Evolutionary conservation across 352 stramenopile genomes (phyloP).

Genomic region (Phytopythium montanum): DNA sequence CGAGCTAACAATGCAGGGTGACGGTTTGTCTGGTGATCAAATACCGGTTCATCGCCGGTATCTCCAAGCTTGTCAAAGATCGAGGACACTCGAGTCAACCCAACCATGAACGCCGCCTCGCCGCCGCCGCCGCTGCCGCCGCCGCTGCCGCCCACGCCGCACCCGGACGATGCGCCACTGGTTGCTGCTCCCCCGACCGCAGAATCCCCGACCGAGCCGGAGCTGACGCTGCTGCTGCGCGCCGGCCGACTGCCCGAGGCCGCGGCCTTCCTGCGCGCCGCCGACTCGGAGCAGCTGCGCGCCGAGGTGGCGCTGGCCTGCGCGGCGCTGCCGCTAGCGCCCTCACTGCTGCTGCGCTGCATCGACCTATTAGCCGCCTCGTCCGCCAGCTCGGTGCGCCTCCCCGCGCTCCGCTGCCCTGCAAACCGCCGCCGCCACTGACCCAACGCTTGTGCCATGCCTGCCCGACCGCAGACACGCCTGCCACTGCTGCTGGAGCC

Average conservation of each 20-base stretch:
- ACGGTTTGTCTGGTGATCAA: too few relatives aligned
- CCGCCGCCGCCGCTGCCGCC: neutral
- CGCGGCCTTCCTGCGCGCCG: conserved; percentile 25
- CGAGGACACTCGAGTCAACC: too few relatives aligned
- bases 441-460: too few relatives aligned
- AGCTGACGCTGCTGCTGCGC: conserved; percentile 31
- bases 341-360: conserved; percentile 38
- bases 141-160: neutral
- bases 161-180: conserved; percentile 9
- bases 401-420: neutral
- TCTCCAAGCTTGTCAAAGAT: too few relatives aligned
- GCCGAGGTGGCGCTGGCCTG: conserved; percentile 34
- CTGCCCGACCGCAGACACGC: neutral
- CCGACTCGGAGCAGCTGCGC: conserved; percentile 26
- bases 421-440: neutral
- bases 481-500: conserved; percentile 9
- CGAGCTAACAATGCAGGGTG: too few relatives aligned
- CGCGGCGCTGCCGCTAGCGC: conserved; percentile 18
- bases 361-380: conserved; percentile 19
- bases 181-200: too few relatives aligned
- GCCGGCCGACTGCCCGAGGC: conserved; percentile 21
- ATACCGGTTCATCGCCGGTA: too few relatives aligned
- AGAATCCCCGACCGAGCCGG: too few relatives aligned
- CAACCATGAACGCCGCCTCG: neutral
- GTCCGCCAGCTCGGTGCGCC: neutral